phyloP scores from a whole-genome alignment of 2,329 filamentous ascomycete species.

The Onygenales sp. region DNA sequence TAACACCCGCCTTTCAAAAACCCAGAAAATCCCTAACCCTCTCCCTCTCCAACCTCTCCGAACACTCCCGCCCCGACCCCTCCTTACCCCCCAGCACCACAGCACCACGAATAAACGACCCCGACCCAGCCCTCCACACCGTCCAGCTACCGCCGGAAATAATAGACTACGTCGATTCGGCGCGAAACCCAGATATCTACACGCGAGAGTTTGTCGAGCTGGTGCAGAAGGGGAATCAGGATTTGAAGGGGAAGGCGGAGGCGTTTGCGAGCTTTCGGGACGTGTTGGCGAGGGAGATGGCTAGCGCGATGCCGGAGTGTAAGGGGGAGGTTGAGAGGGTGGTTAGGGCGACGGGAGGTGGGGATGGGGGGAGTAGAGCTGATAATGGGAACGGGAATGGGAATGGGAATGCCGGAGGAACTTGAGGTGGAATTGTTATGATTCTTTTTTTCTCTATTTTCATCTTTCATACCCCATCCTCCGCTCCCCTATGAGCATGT shows the following conservation, averaged over 20 bases:
- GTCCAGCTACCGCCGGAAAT: conserved; percentile 52
- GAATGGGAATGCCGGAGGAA: neutral
- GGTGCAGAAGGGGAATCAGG: conserved; percentile 53
- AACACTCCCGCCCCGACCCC: conserved; percentile 24
- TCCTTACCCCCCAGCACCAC: conserved; percentile 7
- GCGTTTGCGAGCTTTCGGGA: conserved; percentile 51
- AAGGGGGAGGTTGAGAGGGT: conserved; percentile 43
- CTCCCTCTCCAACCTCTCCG: conserved; percentile 44
- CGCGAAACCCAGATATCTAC: conserved; percentile 58
- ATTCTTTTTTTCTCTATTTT: too few relatives aligned
- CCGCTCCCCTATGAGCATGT: neutral
- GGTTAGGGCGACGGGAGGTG: conserved; percentile 29
- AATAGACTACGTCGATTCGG: conserved; percentile 52
- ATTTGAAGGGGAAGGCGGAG: conserved; percentile 51
- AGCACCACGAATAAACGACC: conserved; percentile 2
- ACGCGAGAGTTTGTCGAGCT: conserved; percentile 57
- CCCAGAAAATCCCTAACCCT: conserved; percentile 33
- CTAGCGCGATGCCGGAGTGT: conserved; percentile 48
- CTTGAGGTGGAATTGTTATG: neutral
- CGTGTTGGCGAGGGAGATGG: conserved; percentile 49
- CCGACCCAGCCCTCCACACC: conserved; percentile 37
- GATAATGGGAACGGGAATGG: neutral
- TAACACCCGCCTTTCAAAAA: conserved; percentile 2
- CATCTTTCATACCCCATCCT: too few relatives aligned
- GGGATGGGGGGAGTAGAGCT: neutral